Base-by-base conservation (phyloP, 2,329 filamentous ascomycete genomes). In the Ophiocordyceps camponoti-rufipedis region DNA sequence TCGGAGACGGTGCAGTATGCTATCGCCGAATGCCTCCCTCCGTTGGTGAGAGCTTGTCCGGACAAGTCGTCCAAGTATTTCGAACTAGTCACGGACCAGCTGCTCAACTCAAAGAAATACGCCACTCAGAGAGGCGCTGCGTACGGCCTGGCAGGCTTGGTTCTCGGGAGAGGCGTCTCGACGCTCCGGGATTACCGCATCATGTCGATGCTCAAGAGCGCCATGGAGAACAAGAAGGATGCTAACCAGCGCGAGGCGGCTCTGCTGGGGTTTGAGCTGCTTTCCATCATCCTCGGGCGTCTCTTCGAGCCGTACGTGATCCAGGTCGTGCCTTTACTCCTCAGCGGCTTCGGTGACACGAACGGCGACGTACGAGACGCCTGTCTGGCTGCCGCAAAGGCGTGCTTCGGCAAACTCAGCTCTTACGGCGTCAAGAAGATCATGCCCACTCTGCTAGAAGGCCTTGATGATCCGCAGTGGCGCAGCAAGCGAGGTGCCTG, bases 401-500 rank as follows among this genome's bases (percentile, higher is more conserved):
- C 87, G 11, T 95, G 86, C 61, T 98, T 98, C 62, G 81, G 85
- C 5, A 88, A 80, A 53, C 67, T 98, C 46, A 96, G 87, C 63
- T 96, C 91, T 0, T 98, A 85, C 55, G 91, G 91, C 61, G 93
- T 98, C 48, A 94, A 94, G 65, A 75, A 91, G 57, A 88, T 98
- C 51, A 69, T 98, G 51, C 91, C 91, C 4, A 94, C 85, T 12
- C 74, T 98, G 8, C 74, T 98, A 2, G 80, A 91, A 51, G 91
- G 93, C 47, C 75, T 98, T 10, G 88, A 96, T 51, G 91, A 98
- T 51, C 78, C 85, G 45, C 89, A 96, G 61, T 98, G 91, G 91
- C 82, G 91, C 56, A 96, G 87, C 66, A 96, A 98, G 65, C 94
- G 94, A 67, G 91, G 93, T 54, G 91, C 91, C 45, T 98, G 91